Conservation (phyloP, 2,329 filamentous ascomycete species). For the Plectosphaerella sp. region DNA sequence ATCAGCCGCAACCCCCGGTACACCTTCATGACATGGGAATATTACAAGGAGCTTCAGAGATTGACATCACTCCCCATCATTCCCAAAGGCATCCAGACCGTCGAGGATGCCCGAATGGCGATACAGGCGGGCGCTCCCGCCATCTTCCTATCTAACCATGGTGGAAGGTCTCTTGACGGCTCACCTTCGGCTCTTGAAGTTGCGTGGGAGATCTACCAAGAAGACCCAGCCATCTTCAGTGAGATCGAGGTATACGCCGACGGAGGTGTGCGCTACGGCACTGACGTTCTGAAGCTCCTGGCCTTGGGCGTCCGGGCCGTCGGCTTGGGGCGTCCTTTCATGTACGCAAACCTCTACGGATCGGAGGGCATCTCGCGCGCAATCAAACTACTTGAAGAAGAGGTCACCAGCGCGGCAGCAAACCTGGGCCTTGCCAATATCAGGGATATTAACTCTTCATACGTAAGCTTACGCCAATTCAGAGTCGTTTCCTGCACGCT, state of each 20-base stretch:
- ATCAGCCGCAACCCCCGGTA: not conserved
- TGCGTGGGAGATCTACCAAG: slow-evolving; percentile 19
- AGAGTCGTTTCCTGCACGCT: too few relatives aligned
- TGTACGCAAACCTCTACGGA: slow-evolving; percentile 6
- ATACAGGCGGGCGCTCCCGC: slow-evolving; percentile 30
- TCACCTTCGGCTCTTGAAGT: slow-evolving; percentile 26
- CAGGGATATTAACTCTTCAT: too few relatives aligned
- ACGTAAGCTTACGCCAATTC: too few relatives aligned
- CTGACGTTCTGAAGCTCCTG: slow-evolving; percentile 34
- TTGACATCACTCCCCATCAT: slow-evolving; percentile 26
- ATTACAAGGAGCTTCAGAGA: not conserved
- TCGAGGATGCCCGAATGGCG: slow-evolving; percentile 33
- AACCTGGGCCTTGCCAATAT: too few relatives aligned
- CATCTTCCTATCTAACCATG: slow-evolving; percentile 37
- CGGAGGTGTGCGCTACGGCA: slow-evolving; percentile 32
- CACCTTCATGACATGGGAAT: not conserved
- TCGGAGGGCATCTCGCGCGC: slow-evolving; percentile 2
- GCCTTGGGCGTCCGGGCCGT: slow-evolving; percentile 35
- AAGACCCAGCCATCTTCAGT: slow-evolving; percentile 19
- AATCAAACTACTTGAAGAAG: not conserved
- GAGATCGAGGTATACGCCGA: slow-evolving; percentile 26
- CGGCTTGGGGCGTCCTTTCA: slow-evolving; percentile 35
- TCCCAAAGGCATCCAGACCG: slow-evolving; percentile 34
- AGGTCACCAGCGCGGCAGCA: too few relatives aligned
- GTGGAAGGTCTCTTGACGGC: slow-evolving; percentile 36